phyloP scores from a whole-genome alignment of 305 asterid species.

The Lippia alba region DNA sequence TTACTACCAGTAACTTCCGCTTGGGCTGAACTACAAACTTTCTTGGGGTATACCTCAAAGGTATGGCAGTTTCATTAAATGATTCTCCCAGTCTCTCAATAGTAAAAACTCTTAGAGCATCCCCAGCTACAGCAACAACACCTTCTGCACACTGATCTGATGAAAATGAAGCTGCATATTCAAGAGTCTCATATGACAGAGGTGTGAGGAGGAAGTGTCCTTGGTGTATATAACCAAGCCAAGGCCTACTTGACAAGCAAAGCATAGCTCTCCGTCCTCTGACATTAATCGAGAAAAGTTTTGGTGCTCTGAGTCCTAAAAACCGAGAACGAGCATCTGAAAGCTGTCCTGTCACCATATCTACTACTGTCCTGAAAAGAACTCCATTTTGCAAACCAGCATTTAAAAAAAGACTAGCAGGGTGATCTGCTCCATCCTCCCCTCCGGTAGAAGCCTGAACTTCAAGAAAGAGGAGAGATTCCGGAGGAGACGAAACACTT shows the following conservation, averaged over 20 bases:
- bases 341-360: constrained; percentile 97
- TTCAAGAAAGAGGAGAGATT: constrained; percentile 95
- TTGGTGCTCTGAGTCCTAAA: constrained; percentile 95
- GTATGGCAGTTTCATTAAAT: constrained; percentile 86
- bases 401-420: constrained; percentile 91
- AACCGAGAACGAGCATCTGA: constrained; percentile 98
- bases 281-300: constrained; percentile 80
- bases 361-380: constrained; percentile 94
- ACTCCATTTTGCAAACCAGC: constrained; percentile 98
- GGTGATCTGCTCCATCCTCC: constrained; percentile 99
- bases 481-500: constrained; percentile 96
- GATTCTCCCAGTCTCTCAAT: constrained; percentile 97
- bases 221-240: constrained; percentile 99
- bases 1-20: constrained; percentile 76
- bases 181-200: constrained; percentile 92
- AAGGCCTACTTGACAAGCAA: constrained; percentile 97
- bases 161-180: constrained; percentile 96
- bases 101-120: constrained; percentile 94
- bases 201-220: constrained; percentile 98
- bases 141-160: constrained; percentile 99
- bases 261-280: constrained; percentile 97
- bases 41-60: constrained; percentile 96
- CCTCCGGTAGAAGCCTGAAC: constrained; percentile 99
- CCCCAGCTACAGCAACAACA: constrained; percentile 98
- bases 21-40: constrained; percentile 90